These are phyloP conservation scores for Fusarium bactridioides DNA, from an alignment of 2,329 filamentous ascomycete genomes.

Conservation along the genomic window DNA sequence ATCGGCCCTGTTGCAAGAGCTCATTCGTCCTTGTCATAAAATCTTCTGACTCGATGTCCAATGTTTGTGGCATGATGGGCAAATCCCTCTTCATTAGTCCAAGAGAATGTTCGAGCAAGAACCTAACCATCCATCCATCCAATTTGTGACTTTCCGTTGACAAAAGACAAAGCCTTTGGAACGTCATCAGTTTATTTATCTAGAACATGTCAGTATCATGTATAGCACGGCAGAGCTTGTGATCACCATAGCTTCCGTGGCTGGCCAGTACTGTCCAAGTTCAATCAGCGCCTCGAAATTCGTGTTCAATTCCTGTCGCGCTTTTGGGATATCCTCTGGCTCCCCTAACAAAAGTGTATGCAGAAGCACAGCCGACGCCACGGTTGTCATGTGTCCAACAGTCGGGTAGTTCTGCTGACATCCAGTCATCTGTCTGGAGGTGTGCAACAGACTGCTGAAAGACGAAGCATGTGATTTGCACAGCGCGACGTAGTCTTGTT, in stretches of 20 bases:
- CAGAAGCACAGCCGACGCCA: background rate
- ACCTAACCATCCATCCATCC: conserved; percentile 5
- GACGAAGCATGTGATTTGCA: background rate
- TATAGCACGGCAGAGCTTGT: fast-evolving
- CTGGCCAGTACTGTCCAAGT: background rate
- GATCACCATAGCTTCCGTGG: background rate
- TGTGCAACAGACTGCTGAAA: background rate
- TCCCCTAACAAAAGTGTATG: background rate
- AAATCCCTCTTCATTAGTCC: background rate
- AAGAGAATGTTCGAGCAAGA: conserved; percentile 1
- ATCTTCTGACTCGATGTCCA: background rate
- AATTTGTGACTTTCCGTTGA: background rate
- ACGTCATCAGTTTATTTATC: background rate
- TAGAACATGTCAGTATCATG: background rate
- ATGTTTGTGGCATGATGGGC: fast-evolving
- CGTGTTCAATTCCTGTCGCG: background rate
- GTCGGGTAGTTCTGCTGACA: background rate
- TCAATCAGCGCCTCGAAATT: background rate
- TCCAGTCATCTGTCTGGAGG: background rate
- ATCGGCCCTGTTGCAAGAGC: background rate
- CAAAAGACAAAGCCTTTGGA: background rate
- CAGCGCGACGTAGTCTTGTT: background rate
- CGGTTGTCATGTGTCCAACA: background rate
- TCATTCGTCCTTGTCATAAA: background rate
- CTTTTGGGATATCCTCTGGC: background rate